Evolutionary conservation across 2,329 filamentous ascomycete genomes (phyloP).

Genomic region (Mycosphaerelloides madeirae): DNA sequence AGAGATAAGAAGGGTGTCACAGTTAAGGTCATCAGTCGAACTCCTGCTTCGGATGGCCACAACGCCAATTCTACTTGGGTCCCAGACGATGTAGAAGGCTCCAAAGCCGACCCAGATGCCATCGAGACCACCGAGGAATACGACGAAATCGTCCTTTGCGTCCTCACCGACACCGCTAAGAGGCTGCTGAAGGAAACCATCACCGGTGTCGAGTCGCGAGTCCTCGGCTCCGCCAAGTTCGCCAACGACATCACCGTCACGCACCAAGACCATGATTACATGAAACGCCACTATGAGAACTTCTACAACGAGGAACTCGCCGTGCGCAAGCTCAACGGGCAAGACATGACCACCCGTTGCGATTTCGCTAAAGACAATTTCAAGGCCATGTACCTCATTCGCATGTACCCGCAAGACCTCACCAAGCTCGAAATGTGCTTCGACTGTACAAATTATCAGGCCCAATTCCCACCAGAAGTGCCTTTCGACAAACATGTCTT

Average conservation of each 20-base stretch:
- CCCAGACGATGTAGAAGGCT: constrained; percentile 30
- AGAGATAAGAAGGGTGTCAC: constrained; percentile 50
- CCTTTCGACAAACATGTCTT: constrained; percentile 61
- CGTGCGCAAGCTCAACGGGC: constrained; percentile 38
- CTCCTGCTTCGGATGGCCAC: constrained; percentile 39
- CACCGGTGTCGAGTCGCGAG: constrained; percentile 57
- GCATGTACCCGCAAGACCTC: constrained; percentile 53
- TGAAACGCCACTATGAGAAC: constrained; percentile 64
- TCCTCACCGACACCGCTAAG: constrained; percentile 54
- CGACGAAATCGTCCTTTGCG: constrained; percentile 64
- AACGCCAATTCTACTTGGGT: constrained; percentile 45
- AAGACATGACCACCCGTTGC: constrained; percentile 41
- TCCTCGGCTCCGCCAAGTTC: constrained; percentile 67
- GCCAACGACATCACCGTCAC: constrained; percentile 68
- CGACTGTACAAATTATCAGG: constrained; percentile 71
- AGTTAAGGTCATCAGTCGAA: constrained; percentile 45
- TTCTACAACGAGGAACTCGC: constrained; percentile 49
- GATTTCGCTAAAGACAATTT: constrained; percentile 49
- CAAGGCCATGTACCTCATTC: constrained; percentile 62
- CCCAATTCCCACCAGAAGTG: constrained; percentile 58
- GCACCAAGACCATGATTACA: constrained; percentile 61
- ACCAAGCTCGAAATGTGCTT: constrained; percentile 61
- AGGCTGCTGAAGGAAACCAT: constrained; percentile 55
- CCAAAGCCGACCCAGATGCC: constrained; percentile 38
- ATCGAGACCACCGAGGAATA: constrained; percentile 48